A percentile compares a stretch with the other conserved stretches of the same genome.
Evolutionary conservation across 345 rosid species (phyloP).

Genomic region (Psidium friedrichsthalianum): DNA sequence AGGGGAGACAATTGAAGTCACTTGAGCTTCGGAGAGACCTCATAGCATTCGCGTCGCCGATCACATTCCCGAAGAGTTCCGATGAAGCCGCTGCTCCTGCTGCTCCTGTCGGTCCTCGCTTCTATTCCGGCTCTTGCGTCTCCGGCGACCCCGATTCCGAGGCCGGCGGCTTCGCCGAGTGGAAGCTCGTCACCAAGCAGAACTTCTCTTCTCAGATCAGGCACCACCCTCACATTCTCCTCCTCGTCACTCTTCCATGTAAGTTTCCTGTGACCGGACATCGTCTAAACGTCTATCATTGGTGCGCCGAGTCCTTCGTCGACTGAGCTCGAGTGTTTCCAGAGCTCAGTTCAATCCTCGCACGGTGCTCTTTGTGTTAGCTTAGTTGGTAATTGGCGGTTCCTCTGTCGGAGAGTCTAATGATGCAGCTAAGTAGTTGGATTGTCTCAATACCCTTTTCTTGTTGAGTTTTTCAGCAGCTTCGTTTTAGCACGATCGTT

Average conservation of each 20-base stretch:
- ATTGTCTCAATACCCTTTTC: neutral
- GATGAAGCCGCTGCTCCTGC: neutral
- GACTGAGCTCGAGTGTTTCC: neutral
- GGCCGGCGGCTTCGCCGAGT: constrained; percentile 4
- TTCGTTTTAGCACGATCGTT: neutral
- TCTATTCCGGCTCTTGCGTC: neutral
- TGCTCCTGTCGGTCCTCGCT: neutral
- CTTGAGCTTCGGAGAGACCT: neutral
- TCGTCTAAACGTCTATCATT: neutral
- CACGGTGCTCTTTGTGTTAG: neutral
- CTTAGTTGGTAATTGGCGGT: neutral
- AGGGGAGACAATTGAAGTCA: neutral
- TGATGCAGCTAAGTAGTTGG: neutral
- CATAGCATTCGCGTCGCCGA: neutral
- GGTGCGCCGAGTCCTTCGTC: neutral
- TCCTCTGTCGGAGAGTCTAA: neutral
- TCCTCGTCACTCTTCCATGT: constrained; percentile 74
- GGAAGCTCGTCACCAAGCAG: constrained; percentile 60
- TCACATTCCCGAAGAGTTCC: neutral
- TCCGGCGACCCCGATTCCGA: neutral
- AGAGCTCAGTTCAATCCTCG: neutral
- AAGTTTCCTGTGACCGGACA: neutral
- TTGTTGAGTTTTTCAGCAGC: neutral
- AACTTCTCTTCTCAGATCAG: constrained; percentile 86
- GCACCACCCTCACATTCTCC: constrained; percentile 60